Evolutionary conservation across 2,329 filamentous ascomycete species (phyloP).

Genomic region (Dothistroma septosporum): DNA sequence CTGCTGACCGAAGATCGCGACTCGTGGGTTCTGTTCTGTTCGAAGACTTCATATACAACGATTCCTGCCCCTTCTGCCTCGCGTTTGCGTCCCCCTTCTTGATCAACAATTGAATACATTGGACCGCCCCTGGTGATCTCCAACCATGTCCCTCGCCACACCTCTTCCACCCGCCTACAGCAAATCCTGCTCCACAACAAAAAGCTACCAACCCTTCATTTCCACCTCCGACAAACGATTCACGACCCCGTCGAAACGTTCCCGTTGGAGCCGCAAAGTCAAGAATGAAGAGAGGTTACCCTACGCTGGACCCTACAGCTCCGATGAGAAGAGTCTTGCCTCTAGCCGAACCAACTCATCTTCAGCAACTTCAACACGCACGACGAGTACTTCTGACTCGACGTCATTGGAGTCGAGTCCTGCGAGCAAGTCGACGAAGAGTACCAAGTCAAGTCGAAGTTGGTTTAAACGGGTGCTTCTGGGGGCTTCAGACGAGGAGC

Average conservation of each 20-base stretch:
- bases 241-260: background rate
- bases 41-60: background rate
- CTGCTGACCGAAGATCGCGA: background rate
- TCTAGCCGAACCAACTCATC: background rate
- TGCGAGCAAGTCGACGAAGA: conserved; percentile 4
- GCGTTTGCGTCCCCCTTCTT: too few relatives aligned
- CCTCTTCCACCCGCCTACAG: conserved; percentile 1
- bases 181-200: background rate
- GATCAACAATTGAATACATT: background rate
- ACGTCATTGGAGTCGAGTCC: background rate
- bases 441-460: conserved; percentile 3
- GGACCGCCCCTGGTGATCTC: background rate
- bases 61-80: background rate
- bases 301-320: background rate
- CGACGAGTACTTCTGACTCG: background rate
- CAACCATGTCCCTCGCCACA: background rate
- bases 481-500: background rate
- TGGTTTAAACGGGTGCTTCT: conserved; percentile 14
- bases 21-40: background rate
- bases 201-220: background rate
- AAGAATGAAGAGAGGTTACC: background rate
- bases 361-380: background rate
- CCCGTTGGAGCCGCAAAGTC: background rate
- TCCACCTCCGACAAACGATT: background rate
- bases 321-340: background rate